These are phyloP conservation scores for Talaromyces sp. DNA, from an alignment of 2,329 filamentous ascomycete genomes.

Conservation along the genomic window DNA sequence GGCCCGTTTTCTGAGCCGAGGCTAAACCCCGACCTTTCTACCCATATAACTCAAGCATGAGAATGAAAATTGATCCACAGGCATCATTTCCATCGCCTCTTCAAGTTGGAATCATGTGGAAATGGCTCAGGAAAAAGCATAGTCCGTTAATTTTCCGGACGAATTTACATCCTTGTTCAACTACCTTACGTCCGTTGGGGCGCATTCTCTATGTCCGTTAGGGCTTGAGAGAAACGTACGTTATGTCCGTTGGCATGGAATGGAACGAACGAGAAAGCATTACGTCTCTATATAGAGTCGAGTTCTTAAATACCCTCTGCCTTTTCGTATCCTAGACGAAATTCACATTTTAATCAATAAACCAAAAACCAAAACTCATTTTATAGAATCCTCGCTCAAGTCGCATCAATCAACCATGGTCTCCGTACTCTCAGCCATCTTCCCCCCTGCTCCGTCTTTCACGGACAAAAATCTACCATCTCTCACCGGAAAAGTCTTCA, in stretches of 20 bases:
- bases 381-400: neutral
- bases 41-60: neutral
- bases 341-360: neutral
- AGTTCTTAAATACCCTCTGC: neutral
- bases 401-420: neutral
- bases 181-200: neutral
- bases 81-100: too few relatives aligned
- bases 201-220: too few relatives aligned
- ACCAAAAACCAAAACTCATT: neutral
- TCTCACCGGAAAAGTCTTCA: constrained; percentile 19
- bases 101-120: neutral
- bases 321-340: neutral
- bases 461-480: constrained; percentile 17
- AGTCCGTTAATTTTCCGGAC: constrained; percentile 1
- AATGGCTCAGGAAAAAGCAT: constrained; percentile 3
- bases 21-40: neutral
- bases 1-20: neutral
- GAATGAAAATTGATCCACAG: neutral
- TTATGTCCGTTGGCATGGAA: neutral
- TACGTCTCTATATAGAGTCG: neutral
- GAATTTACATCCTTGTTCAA: too few relatives aligned
- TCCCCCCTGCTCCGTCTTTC: constrained; percentile 15
- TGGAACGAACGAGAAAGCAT: neutral
- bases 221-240: too few relatives aligned
- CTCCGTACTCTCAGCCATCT: neutral